These are phyloP conservation scores for Wickerhamiella siamensis DNA, from an alignment of 805 yeast species.

Conservation along the genomic window DNA sequence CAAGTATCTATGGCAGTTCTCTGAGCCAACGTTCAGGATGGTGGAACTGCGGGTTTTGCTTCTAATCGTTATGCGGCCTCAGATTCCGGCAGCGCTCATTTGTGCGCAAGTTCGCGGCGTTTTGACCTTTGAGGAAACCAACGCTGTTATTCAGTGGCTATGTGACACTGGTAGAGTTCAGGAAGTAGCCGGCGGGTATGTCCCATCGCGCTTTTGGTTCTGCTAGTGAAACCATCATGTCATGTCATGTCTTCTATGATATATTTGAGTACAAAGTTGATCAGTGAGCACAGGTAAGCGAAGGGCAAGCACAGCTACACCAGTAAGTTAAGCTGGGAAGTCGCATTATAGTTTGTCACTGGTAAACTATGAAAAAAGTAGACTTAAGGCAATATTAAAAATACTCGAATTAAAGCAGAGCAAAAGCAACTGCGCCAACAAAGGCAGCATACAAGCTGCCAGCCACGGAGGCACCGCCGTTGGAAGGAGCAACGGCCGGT, in stretches of 20 bases:
- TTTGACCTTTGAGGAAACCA: constrained; percentile 6
- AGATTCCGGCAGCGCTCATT: constrained; percentile 8
- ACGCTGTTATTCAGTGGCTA: constrained; percentile 7
- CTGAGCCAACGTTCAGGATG: background rate
- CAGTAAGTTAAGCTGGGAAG: too few species aligned
- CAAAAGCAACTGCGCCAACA: background rate
- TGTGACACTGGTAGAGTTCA: background rate
- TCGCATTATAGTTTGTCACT: too few species aligned
- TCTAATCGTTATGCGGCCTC: constrained; percentile 6
- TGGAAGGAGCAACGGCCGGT: constrained; percentile 6
- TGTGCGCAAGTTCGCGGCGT: constrained; percentile 60
- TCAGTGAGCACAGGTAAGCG: too few species aligned
- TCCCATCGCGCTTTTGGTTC: background rate
- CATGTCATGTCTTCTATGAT: too few species aligned
- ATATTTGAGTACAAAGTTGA: too few species aligned
- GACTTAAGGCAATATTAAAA: too few species aligned
- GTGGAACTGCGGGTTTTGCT: constrained; percentile 2
- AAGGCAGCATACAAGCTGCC: background rate
- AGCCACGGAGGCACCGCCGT: background rate
- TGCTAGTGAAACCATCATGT: background rate
- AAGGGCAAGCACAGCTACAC: too few species aligned
- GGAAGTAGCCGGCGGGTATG: constrained; percentile 1
- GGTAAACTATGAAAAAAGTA: background rate
- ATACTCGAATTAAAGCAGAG: background rate
- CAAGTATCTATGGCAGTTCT: background rate